phyloP scores from a whole-genome alignment of 495 filamentous ascomycete species.

The Aspergillus sclerotiicarbonarius region DNA sequence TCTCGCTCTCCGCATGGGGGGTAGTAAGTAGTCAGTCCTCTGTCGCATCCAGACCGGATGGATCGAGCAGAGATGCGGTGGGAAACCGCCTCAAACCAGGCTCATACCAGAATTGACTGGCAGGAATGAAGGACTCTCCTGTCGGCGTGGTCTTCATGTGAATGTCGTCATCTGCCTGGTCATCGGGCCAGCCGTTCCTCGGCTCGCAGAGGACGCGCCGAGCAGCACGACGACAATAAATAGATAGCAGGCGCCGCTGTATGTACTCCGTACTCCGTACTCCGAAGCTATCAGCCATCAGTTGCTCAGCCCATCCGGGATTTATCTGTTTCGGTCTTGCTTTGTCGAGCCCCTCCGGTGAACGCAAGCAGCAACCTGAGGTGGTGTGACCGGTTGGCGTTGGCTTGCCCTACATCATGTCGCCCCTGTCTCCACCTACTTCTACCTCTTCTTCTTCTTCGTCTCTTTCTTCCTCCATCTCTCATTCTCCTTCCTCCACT shows the following conservation, averaged over 20 bases:
- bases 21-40: no score
- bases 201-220: neutral
- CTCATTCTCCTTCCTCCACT: constrained; percentile 23
- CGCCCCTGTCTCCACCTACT: constrained; percentile 21
- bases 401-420: neutral
- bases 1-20: neutral
- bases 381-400: constrained; percentile 22
- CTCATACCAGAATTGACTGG: neutral
- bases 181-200: constrained; percentile 11
- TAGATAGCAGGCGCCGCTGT: neutral
- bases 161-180: constrained; percentile 15
- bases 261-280: neutral
- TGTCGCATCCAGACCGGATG: no score
- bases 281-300: neutral
- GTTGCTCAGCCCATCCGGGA: constrained; percentile 2
- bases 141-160: constrained; percentile 7
- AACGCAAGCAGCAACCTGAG: constrained; percentile 24
- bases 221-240: neutral
- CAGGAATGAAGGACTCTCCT: no score
- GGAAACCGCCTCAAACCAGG: no score
- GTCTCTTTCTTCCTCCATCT: constrained; percentile 19
- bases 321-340: constrained; percentile 7
- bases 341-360: constrained; percentile 18
- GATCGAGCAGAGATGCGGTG: no score
- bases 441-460: constrained; percentile 22